Evolutionary conservation across 768 basidiomycete species (phyloP).

Genomic region (Auriscalpium vulgare): DNA sequence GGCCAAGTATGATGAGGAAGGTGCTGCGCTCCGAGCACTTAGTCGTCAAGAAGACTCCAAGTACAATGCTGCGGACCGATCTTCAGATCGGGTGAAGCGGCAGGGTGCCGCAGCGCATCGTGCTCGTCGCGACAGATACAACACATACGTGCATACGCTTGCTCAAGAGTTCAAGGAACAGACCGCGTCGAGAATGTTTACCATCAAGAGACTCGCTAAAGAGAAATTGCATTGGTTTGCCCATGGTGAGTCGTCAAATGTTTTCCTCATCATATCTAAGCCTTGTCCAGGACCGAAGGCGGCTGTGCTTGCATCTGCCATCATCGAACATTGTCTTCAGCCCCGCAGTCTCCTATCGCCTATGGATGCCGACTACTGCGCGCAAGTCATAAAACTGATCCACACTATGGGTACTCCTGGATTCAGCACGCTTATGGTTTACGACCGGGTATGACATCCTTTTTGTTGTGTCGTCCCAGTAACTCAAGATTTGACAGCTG

Average conservation of each 20-base stretch:
- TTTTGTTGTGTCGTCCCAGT: neutral
- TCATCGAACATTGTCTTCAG: constrained; percentile 88
- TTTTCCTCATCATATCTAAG: neutral
- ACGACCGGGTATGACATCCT: constrained; percentile 56
- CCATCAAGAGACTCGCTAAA: constrained; percentile 64
- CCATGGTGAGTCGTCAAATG: constrained; percentile 35
- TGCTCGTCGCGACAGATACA: constrained; percentile 57
- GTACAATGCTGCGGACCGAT: constrained; percentile 60
- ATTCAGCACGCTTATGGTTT: constrained; percentile 80
- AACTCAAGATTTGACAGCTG: constrained; percentile 41
- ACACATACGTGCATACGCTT: constrained; percentile 47
- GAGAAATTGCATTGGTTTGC: constrained; percentile 84
- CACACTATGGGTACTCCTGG: constrained; percentile 85
- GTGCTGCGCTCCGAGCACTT: constrained; percentile 46
- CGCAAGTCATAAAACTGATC: constrained; percentile 81
- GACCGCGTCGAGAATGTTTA: constrained; percentile 60
- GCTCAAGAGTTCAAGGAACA: constrained; percentile 72
- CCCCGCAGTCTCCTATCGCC: constrained; percentile 91
- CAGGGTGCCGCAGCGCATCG: constrained; percentile 50
- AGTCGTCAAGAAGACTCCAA: constrained; percentile 64
- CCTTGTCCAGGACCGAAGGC: constrained; percentile 35
- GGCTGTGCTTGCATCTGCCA: constrained; percentile 43
- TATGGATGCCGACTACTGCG: constrained; percentile 93
- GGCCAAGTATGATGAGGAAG: constrained; percentile 73
- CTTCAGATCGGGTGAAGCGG: constrained; percentile 55